Conservation (phyloP, 495 filamentous ascomycete species). For the Umbilicaria muhlenbergii region DNA sequence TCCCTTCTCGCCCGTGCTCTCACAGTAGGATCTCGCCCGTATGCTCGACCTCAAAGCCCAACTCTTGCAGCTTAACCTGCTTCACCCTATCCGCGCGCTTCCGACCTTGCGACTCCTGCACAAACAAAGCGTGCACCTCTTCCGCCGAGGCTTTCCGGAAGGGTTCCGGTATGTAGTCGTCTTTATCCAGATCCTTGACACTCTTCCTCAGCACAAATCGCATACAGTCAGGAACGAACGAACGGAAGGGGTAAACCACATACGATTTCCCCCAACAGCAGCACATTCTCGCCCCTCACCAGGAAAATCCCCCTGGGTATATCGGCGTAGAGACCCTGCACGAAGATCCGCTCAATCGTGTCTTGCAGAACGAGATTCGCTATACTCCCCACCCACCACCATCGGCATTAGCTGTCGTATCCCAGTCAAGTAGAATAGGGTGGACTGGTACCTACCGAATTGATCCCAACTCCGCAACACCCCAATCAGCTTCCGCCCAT, state of each 20-base stretch:
- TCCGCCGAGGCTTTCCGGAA: constrained; percentile 50
- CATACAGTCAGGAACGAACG: neutral
- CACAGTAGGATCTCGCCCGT: constrained; percentile 59
- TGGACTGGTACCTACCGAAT: constrained; percentile 73
- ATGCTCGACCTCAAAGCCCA: constrained; percentile 84
- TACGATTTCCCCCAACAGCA: constrained; percentile 84
- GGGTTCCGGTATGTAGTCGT: constrained; percentile 67
- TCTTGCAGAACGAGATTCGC: constrained; percentile 91
- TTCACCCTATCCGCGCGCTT: constrained; percentile 58
- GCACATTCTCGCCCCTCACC: constrained; percentile 85
- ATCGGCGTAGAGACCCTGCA: constrained; percentile 58
- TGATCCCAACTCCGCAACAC: constrained; percentile 96
- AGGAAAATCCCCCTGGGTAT: constrained; percentile 70
- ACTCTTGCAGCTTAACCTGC: constrained; percentile 46
- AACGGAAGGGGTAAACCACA: constrained; percentile 6
- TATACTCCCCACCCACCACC: constrained; percentile 18
- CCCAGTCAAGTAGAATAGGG: no score
- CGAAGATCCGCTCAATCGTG: constrained; percentile 74
- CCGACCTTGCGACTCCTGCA: constrained; percentile 47
- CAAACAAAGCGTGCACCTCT: constrained; percentile 56
- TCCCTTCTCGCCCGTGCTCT: constrained; percentile 9
- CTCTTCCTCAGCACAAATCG: neutral
- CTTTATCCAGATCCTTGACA: constrained; percentile 69
- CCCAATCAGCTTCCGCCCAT: constrained; percentile 85
- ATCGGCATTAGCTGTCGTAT: neutral